Evolutionary conservation across 2,329 filamentous ascomycete genomes (phyloP).

Genomic region (Dothidotthia symphoricarpi): DNA sequence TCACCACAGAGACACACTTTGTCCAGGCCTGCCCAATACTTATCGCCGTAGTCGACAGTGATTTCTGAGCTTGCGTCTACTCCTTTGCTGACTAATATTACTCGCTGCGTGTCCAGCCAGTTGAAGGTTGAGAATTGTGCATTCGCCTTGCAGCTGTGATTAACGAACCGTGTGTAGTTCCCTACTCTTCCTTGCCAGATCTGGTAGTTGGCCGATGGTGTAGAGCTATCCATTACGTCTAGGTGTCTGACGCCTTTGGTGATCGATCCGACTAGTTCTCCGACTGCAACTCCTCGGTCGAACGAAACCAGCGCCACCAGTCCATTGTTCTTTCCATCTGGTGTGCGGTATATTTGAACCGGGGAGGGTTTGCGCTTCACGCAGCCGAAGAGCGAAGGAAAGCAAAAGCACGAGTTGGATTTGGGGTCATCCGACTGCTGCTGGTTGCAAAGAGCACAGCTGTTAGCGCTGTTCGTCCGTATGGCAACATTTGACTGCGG

Average conservation of each 20-base stretch:
- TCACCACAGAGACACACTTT: constrained; percentile 58
- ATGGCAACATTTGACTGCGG: constrained; percentile 31
- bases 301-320: constrained; percentile 50
- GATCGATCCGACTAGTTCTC: constrained; percentile 57
- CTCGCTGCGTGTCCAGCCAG: constrained; percentile 57
- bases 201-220: constrained; percentile 56
- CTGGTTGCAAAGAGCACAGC: constrained; percentile 49
- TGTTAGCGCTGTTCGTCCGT: constrained; percentile 29
- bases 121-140: constrained; percentile 57
- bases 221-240: constrained; percentile 55
- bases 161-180: constrained; percentile 60
- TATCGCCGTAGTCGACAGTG: constrained; percentile 59
- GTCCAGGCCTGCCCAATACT: constrained; percentile 57
- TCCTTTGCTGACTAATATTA: constrained; percentile 57
- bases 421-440: constrained; percentile 52
- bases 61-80: constrained; percentile 55
- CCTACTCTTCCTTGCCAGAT: constrained; percentile 58
- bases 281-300: constrained; percentile 53
- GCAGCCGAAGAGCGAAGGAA: constrained; percentile 53
- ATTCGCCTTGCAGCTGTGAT: constrained; percentile 59
- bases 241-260: constrained; percentile 53
- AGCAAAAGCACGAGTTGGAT: constrained; percentile 54
- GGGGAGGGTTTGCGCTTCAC: constrained; percentile 43
- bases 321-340: constrained; percentile 56
- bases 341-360: constrained; percentile 55